Percentiles rank a stretch among this genome's conserved stretches.
Evolutionary conservation across 2,329 filamentous ascomycete genomes (phyloP).

Genomic region (Salinomyces thailandicus): DNA sequence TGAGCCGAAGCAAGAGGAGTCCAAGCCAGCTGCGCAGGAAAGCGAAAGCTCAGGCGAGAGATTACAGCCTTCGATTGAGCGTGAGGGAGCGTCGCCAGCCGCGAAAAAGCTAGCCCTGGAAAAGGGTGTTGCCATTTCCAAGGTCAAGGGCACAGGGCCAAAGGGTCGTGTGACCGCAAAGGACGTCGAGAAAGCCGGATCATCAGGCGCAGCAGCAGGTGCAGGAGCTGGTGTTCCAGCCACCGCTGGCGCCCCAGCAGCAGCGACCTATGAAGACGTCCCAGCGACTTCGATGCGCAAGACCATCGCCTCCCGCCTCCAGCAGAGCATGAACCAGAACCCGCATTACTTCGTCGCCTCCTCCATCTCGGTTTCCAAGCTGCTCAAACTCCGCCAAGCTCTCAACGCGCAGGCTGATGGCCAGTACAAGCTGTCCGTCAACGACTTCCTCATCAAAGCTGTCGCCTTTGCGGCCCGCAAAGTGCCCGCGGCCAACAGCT

Average conservation of each 20-base stretch:
- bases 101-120: conserved; percentile 77
- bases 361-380: conserved; percentile 83
- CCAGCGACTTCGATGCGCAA: conserved; percentile 92
- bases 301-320: conserved; percentile 85
- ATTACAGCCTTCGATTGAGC: conserved; percentile 74
- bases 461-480: conserved; percentile 80
- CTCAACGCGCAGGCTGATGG: conserved; percentile 82
- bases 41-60: conserved; percentile 63
- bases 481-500: conserved; percentile 91
- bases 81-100: conserved; percentile 62
- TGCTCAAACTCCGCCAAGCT: conserved; percentile 88
- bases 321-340: conserved; percentile 83
- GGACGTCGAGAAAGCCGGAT: conserved; percentile 73
- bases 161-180: conserved; percentile 81
- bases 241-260: conserved; percentile 30
- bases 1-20: conserved; percentile 38
- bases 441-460: conserved; percentile 98
- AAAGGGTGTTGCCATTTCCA: conserved; percentile 65
- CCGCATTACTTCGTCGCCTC: conserved; percentile 97
- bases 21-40: conserved; percentile 51
- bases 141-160: conserved; percentile 77
- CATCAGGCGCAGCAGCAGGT: conserved; percentile 19
- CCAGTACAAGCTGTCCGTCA: conserved; percentile 98
- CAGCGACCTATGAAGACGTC: conserved; percentile 64
- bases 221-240: conserved; percentile 32